Conservation (phyloP, 2,329 filamentous ascomycete genomes). For the Fusarium odoratissimum region DNA sequence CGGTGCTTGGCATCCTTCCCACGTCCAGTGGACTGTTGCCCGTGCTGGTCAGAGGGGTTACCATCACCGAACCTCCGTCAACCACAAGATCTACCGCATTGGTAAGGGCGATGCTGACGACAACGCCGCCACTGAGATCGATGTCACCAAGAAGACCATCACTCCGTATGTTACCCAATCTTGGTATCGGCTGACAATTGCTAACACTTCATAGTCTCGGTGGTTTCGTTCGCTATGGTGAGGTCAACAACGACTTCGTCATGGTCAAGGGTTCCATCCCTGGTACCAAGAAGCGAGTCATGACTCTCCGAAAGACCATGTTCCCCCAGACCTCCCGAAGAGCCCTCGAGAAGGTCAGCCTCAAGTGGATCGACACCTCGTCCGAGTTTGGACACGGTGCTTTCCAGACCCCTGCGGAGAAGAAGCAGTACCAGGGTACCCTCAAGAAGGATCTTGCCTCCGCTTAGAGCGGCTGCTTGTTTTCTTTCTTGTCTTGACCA, state of each 20-base stretch:
- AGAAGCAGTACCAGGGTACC: conserved; percentile 96
- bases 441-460: conserved; percentile 94
- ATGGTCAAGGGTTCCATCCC: conserved; percentile 98
- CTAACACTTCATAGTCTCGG: conserved; percentile 76
- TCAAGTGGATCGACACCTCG: conserved; percentile 99
- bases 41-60: conserved; percentile 99
- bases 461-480: conserved; percentile 55
- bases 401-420: conserved; percentile 98
- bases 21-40: conserved; percentile 99
- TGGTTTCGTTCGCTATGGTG: conserved; percentile 99
- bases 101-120: conserved; percentile 91
- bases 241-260: conserved; percentile 99
- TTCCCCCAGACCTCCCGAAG: conserved; percentile 96
- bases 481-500: conserved; percentile 58
- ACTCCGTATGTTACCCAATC: conserved; percentile 82
- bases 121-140: conserved; percentile 94
- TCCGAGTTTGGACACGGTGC: conserved; percentile 99
- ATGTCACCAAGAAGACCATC: conserved; percentile 99
- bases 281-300: conserved; percentile 99
- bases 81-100: conserved; percentile 99
- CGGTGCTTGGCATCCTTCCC: conserved; percentile 99
- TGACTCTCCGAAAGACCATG: conserved; percentile 99
- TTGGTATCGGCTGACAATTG: neutral
- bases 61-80: conserved; percentile 99
- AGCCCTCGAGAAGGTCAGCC: conserved; percentile 98